phyloP scores from a whole-genome alignment of 495 filamentous ascomycete species.

The Monascus purpureus region DNA sequence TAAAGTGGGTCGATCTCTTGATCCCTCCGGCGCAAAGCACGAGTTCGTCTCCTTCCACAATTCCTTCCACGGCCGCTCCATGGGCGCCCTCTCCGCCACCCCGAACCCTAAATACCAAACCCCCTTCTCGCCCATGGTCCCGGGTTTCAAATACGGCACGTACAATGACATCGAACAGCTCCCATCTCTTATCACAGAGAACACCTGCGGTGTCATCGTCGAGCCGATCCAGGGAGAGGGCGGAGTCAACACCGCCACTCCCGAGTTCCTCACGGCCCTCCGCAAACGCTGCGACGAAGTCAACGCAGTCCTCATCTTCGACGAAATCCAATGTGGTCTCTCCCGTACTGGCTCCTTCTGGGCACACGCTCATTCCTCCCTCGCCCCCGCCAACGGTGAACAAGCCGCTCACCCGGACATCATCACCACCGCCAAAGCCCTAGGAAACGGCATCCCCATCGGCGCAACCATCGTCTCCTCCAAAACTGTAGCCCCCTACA shows the following conservation, averaged over 20 bases:
- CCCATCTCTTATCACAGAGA: slow-evolving; percentile 56
- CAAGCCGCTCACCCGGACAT: slow-evolving; percentile 81
- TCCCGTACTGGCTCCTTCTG: slow-evolving; percentile 76
- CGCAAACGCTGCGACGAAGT: slow-evolving; percentile 72
- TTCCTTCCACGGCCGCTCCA: slow-evolving; percentile 92
- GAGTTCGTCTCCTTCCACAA: slow-evolving; percentile 81
- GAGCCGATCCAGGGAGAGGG: slow-evolving; percentile 98
- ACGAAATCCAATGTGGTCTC: slow-evolving; percentile 94
- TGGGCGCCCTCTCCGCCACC: slow-evolving; percentile 83
- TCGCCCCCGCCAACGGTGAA: slow-evolving; percentile 19
- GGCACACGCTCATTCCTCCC: slow-evolving; percentile 63
- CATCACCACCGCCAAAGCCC: slow-evolving; percentile 84
- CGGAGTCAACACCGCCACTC: slow-evolving; percentile 70
- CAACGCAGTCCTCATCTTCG: slow-evolving; percentile 79
- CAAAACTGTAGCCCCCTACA: slow-evolving; percentile 60
- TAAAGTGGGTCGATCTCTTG: slow-evolving; percentile 65
- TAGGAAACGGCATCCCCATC: slow-evolving; percentile 92
- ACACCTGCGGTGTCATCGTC: slow-evolving; percentile 88
- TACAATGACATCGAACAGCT: slow-evolving; percentile 71
- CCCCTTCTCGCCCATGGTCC: slow-evolving; percentile 89
- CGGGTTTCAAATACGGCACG: slow-evolving; percentile 75
- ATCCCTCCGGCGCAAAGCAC: slow-evolving; percentile 58
- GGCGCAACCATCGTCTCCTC: slow-evolving; percentile 75
- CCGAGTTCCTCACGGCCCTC: slow-evolving; percentile 66
- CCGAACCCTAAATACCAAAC: slow-evolving; percentile 98